Evolutionary conservation across 192 early-diverging fungal species (phyloP).

Genomic region (Coemansia sp.): DNA sequence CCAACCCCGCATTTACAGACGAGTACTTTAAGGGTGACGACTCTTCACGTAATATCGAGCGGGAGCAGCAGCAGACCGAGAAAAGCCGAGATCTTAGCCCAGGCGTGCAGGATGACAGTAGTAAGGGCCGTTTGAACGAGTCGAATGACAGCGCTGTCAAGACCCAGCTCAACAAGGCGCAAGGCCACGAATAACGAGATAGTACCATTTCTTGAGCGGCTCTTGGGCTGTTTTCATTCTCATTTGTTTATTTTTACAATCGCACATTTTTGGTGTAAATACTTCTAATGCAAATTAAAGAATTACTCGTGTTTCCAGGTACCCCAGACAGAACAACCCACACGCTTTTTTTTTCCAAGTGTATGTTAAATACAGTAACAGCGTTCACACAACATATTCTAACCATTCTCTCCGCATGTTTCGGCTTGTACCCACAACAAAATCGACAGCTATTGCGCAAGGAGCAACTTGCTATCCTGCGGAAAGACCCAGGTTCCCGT

Average conservation of each 20-base stretch:
- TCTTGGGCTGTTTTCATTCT: background rate
- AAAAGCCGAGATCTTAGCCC: background rate
- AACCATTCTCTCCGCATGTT: background rate
- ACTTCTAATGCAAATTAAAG: background rate
- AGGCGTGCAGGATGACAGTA: background rate
- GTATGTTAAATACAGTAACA: background rate
- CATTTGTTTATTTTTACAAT: background rate
- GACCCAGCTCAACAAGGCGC: background rate
- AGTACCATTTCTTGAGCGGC: background rate
- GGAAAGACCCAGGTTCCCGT: background rate
- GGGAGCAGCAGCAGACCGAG: background rate
- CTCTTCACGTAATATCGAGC: slow-evolving; percentile 6
- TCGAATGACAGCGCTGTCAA: background rate
- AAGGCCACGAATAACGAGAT: background rate
- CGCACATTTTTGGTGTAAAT: no score
- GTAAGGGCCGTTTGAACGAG: background rate
- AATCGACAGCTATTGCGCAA: background rate
- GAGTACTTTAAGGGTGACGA: slow-evolving; percentile 22
- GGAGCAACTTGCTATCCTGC: background rate
- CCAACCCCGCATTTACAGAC: slow-evolving; percentile 19
- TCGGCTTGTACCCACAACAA: background rate
- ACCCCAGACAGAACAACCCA: no score
- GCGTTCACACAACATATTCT: background rate
- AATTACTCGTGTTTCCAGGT: background rate
- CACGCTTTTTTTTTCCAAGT: no score